A percentile compares a stretch with the other conserved stretches of the same genome.
Conservation (phyloP, 1,284 basidiomycete species). For the Anthracocystis walkeri region DNA sequence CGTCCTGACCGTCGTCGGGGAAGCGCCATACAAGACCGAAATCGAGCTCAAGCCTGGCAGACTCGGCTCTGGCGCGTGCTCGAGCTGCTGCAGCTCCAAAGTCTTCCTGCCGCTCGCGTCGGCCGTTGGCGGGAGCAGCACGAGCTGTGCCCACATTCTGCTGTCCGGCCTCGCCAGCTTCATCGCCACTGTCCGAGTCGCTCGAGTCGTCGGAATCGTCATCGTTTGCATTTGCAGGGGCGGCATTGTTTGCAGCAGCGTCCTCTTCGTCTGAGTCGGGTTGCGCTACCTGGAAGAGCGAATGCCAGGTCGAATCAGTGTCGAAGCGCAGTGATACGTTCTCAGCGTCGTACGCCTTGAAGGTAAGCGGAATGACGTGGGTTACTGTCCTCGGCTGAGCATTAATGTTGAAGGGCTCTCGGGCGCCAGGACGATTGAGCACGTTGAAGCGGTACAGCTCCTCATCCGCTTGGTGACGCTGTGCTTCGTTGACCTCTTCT, state of each 20-base stretch:
- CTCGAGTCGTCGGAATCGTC: slow-evolving; percentile 19
- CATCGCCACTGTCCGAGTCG: slow-evolving; percentile 19
- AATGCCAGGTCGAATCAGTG: slow-evolving; percentile 59
- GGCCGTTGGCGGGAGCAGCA: slow-evolving; percentile 6
- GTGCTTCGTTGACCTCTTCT: slow-evolving; percentile 26
- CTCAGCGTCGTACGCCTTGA: slow-evolving; percentile 48
- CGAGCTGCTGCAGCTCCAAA: slow-evolving; percentile 35
- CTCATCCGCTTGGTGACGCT: slow-evolving; percentile 35
- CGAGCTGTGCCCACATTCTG: neutral
- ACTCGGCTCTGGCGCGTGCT: slow-evolving; percentile 43
- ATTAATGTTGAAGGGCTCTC: slow-evolving; percentile 46
- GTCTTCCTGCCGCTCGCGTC: slow-evolving; percentile 25
- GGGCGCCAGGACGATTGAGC: slow-evolving; percentile 42
- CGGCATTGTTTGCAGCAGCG: slow-evolving; percentile 11
- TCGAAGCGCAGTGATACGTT: slow-evolving; percentile 55
- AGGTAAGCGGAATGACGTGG: slow-evolving; percentile 58
- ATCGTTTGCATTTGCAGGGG: slow-evolving; percentile 8
- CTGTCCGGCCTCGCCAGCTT: slow-evolving; percentile 9
- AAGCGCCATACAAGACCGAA: slow-evolving; percentile 63
- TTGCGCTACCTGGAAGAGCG: slow-evolving; percentile 53
- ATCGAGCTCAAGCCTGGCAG: slow-evolving; percentile 56
- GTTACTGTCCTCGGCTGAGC: slow-evolving; percentile 39
- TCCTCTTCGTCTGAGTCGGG: slow-evolving; percentile 30
- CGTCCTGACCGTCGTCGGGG: slow-evolving; percentile 60
- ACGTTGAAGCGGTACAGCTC: slow-evolving; percentile 43